Base-by-base conservation (phyloP, 352 stramenopile species). In the Discostella stelligera region DNA sequence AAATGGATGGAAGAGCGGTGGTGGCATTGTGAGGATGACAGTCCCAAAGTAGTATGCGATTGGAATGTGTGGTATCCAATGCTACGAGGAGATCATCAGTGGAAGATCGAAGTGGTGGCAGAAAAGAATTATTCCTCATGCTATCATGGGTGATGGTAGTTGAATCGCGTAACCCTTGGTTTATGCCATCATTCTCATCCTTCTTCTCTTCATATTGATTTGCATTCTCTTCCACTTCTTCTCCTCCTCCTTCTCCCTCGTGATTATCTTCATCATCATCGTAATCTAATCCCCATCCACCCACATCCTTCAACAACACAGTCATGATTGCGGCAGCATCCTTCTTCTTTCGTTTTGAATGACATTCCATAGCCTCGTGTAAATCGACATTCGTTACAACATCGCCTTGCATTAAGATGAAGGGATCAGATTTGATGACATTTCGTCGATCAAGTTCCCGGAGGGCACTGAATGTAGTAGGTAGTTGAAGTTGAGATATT, bases 261-360 rank as follows among this genome's bases (percentile, higher is more conserved):
- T 20, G 0, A 27, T 16, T 5, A 7, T 69, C 53, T 5, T 41
- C 27, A 16, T 65, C 58, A 61, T 71, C 49, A 16, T 61, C 52
- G 13, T 71, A 39, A 18, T 71, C 44, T 27, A 78, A 62, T 44
- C 65, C 61, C 68, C 70, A 83, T 37, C 60, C 84, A 10, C 90
- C 86, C 58, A 97, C 89, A 70, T 95, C 86, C 79, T 96, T 97
- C 70, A 98, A 94, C 39, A 98, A 85, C 37, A 96, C 90, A 50
- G 96, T 98, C 95, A 99, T 98, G 68, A 98, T 98, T 71, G 91
- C 95, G 63, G 94, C 91, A 18, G 85, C 83, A 83, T 99, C 96
- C 46, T 92, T 89, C 81, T 97, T 96, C 50, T 83, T 77, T 9
- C 87, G 59, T n/a, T 59, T 30, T 21, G 82, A 71, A 65, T 94